Evolutionary conservation across 2,329 filamentous ascomycete species (phyloP).

Genomic region (Periconia macrospinosa): DNA sequence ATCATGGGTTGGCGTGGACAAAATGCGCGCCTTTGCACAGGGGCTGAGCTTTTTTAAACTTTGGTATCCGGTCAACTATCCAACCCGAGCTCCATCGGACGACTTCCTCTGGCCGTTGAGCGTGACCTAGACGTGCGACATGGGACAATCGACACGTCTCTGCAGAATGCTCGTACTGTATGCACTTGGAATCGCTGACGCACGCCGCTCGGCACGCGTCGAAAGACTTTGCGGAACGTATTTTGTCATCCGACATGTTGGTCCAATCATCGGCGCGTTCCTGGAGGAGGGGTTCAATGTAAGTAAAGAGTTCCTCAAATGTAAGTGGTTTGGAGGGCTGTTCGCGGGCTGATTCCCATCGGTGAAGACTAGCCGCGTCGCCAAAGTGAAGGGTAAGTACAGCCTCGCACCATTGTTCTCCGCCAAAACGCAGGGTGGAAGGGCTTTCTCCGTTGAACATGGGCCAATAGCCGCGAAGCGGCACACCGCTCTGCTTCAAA

Average conservation of each 20-base stretch:
- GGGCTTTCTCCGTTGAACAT: slow-evolving; percentile 51
- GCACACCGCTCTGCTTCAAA: slow-evolving; percentile 39
- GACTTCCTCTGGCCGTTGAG: slow-evolving; percentile 21
- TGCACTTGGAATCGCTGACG: slow-evolving; percentile 28
- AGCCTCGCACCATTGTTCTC: slow-evolving; percentile 48
- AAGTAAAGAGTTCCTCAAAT: slow-evolving; percentile 37
- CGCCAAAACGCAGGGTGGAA: slow-evolving; percentile 39
- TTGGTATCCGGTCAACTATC: slow-evolving; percentile 32
- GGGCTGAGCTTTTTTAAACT: slow-evolving; percentile 30
- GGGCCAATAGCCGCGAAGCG: slow-evolving; percentile 45
- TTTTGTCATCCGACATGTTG: slow-evolving; percentile 35
- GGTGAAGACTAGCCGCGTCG: slow-evolving; percentile 30
- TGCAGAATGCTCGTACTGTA: slow-evolving; percentile 36
- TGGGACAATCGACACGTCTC: slow-evolving; percentile 31
- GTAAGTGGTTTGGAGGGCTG: slow-evolving; percentile 30
- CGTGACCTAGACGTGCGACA: slow-evolving; percentile 32
- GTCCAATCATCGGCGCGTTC: slow-evolving; percentile 34
- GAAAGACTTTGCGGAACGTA: slow-evolving; percentile 18
- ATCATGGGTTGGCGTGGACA: slow-evolving; percentile 39
- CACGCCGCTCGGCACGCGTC: slow-evolving; percentile 33
- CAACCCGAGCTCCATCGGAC: slow-evolving; percentile 33
- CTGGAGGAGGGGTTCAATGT: slow-evolving; percentile 30
- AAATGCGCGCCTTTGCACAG: slow-evolving; percentile 36
- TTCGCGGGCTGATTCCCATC: slow-evolving; percentile 29
- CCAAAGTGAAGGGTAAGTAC: slow-evolving; percentile 43